These are phyloP conservation scores for Meira miltonrushii DNA, from an alignment of 1,284 basidiomycete genomes.

Conservation along the genomic window DNA sequence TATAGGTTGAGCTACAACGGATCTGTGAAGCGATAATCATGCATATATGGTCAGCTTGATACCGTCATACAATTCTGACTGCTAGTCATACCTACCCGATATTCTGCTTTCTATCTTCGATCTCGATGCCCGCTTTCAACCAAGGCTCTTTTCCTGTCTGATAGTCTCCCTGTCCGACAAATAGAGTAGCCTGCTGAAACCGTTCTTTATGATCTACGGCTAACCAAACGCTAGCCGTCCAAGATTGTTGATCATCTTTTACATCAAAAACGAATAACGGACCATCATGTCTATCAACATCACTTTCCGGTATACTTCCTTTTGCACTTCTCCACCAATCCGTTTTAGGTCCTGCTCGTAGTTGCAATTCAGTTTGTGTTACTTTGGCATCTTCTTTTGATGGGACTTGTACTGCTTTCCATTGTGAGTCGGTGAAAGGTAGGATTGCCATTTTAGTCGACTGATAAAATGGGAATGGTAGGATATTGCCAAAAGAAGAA, in stretches of 20 bases:
- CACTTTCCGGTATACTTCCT: not conserved
- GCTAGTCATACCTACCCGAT: not conserved
- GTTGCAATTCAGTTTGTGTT: no score
- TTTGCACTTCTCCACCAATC: slow-evolving; percentile 9
- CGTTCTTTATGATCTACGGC: not conserved
- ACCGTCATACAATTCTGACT: not conserved
- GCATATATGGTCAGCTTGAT: not conserved
- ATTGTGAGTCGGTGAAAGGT: no score
- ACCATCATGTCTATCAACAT: not conserved
- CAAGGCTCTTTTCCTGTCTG: not conserved
- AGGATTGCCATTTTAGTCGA: no score
- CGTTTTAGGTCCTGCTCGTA: slow-evolving; percentile 1
- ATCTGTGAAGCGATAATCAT: not conserved
- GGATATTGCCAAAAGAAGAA: no score
- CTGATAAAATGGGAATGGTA: no score
- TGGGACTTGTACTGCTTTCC: no score
- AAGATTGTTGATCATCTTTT: not conserved
- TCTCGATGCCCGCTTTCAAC: slow-evolving; percentile 6
- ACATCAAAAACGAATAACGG: slow-evolving; percentile 2
- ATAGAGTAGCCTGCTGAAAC: slow-evolving; percentile 6
- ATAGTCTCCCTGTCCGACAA: slow-evolving; percentile 1
- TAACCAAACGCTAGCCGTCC: slow-evolving; percentile 7
- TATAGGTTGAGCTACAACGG: slow-evolving; percentile 4
- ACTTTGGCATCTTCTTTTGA: no score
- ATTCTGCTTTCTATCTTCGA: slow-evolving; percentile 4